Percentiles rank a stretch among this genome's conserved stretches.
These are phyloP conservation scores for Acacia confusa DNA, from an alignment of 306 rosid species.

Conservation along the genomic window DNA sequence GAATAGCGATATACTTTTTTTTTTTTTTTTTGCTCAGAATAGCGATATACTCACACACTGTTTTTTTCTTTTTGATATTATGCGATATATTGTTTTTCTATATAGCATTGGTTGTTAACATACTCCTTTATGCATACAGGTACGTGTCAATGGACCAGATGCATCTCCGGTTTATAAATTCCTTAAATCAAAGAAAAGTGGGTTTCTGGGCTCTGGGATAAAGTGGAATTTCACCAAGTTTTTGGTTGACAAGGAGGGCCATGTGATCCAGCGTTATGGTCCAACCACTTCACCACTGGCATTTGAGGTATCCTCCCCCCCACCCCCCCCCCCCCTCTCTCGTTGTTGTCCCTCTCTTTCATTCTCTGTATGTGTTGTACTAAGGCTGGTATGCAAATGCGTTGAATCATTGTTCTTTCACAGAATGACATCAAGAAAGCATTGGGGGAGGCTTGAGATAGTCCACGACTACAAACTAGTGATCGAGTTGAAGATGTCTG, in stretches of 20 bases:
- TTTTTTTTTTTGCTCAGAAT: too few relatives aligned
- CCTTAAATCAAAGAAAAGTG: constrained; percentile 67
- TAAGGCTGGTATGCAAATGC: background rate
- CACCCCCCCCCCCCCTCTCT: too few relatives aligned
- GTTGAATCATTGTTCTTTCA: constrained; percentile 19
- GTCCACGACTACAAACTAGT: background rate
- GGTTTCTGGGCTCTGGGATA: constrained; percentile 63
- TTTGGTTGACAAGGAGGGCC: constrained; percentile 69
- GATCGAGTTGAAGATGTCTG: constrained; percentile 25
- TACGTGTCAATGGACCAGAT: constrained; percentile 74
- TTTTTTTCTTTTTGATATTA: background rate
- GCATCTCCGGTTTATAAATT: constrained; percentile 69
- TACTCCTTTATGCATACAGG: constrained; percentile 35
- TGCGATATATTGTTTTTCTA: background rate
- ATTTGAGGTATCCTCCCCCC: constrained; percentile 69
- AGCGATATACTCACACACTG: too few relatives aligned
- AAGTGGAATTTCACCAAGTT: constrained; percentile 99
- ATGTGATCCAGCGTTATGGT: constrained; percentile 62
- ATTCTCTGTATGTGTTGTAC: background rate
- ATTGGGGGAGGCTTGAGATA: constrained; percentile 55
- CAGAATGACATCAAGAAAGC: constrained; percentile 85
- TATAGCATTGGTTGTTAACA: constrained; percentile 16
- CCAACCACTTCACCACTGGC: constrained; percentile 65
- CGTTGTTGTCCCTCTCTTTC: background rate
- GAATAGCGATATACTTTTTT: background rate